Conservation (phyloP, 2,329 filamentous ascomycete species). For the Alternaria gaisen region DNA sequence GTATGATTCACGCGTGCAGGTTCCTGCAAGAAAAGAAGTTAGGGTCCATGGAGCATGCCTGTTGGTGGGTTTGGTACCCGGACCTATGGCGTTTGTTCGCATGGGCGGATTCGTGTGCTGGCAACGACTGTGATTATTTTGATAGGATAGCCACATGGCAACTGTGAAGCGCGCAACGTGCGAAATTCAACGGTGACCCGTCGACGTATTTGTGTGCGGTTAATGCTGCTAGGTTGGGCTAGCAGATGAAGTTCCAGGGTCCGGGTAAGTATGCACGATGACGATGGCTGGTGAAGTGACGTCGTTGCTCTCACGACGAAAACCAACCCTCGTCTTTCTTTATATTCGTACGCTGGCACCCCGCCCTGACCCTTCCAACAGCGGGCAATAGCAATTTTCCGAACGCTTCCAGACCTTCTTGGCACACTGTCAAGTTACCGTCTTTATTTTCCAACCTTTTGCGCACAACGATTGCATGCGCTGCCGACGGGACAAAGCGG, state of each 20-base stretch:
- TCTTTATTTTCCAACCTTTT: conserved; percentile 23
- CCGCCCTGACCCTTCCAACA: conserved; percentile 24
- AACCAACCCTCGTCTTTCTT: conserved; percentile 28
- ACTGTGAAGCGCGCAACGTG: background rate
- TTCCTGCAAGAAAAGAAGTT: conserved; percentile 16
- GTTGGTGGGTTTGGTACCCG: conserved; percentile 11
- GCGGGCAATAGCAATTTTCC: conserved; percentile 32
- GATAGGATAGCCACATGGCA: background rate
- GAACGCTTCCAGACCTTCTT: conserved; percentile 48
- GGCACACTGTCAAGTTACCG: conserved; percentile 26
- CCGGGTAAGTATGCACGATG: conserved; percentile 37
- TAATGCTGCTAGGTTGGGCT: conserved; percentile 2
- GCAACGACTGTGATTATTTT: background rate
- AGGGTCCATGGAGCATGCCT: conserved; percentile 13
- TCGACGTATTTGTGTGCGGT: conserved; percentile 9
- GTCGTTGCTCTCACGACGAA: conserved; percentile 28
- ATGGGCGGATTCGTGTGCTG: background rate
- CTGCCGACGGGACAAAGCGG: conserved; percentile 30
- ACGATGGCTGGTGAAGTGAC: conserved; percentile 39
- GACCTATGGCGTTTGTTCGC: conserved; percentile 7
- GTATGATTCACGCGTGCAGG: conserved; percentile 25
- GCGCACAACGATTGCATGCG: conserved; percentile 13
- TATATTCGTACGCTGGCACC: conserved; percentile 33
- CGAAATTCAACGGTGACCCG: background rate
- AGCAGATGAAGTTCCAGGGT: conserved; percentile 26